These are phyloP conservation scores for Botrytis fragariae DNA, from an alignment of 2,329 filamentous ascomycete species.

Conservation along the genomic window DNA sequence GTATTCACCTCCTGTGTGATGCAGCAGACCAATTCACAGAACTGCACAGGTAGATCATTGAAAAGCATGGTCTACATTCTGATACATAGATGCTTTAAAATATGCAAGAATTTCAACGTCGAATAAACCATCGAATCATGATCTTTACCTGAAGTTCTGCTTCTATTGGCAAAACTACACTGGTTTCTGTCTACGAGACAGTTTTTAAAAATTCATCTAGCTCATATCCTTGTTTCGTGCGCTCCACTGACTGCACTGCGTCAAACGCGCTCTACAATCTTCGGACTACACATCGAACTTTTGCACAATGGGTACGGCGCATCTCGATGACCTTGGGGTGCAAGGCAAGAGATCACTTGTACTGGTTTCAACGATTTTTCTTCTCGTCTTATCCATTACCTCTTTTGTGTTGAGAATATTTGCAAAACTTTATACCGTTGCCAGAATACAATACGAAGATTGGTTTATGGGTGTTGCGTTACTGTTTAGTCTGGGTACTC, in stretches of 20 bases:
- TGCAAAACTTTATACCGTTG: no score
- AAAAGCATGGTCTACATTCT: not conserved
- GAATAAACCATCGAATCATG: not conserved
- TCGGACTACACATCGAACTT: fast-evolving
- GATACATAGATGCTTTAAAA: not conserved
- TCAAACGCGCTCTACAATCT: not conserved
- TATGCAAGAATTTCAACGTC: not conserved
- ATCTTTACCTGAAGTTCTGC: not conserved
- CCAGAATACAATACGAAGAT: no score
- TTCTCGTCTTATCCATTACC: no score
- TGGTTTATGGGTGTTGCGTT: no score
- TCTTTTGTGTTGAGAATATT: no score
- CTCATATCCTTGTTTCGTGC: not conserved
- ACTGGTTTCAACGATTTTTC: no score
- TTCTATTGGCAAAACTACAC: not conserved
- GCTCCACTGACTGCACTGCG: fast-evolving
- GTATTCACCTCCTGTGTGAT: not conserved
- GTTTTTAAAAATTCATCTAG: not conserved
- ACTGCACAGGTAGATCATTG: not conserved
- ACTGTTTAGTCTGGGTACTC: no score
- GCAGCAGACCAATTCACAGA: not conserved
- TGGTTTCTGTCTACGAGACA: not conserved
- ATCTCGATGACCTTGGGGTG: not conserved
- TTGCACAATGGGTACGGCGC: not conserved
- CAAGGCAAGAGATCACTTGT: not conserved